Evolutionary conservation across 164 flowering plant species (phyloP).

Genomic region (Annona cherimola): DNA sequence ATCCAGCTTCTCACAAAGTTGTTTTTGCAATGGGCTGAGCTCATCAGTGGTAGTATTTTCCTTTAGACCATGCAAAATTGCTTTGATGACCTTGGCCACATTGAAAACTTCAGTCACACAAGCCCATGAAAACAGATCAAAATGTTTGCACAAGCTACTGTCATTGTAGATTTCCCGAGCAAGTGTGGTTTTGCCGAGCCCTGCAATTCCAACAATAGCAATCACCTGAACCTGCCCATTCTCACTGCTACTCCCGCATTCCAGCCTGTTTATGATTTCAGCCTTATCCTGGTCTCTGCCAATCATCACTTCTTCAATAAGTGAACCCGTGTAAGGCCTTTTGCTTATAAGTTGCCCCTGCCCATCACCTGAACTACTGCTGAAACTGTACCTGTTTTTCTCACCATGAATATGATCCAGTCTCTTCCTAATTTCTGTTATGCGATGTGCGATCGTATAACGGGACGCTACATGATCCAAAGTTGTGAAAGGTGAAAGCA

Average conservation of each 20-base stretch:
- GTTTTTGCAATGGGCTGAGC: background rate
- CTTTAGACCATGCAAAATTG: background rate
- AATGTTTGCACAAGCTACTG: background rate
- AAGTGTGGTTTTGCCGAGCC: slow-evolving; percentile 17
- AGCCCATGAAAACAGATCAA: slow-evolving; percentile 2
- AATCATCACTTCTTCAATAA: background rate
- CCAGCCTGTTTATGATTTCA: background rate
- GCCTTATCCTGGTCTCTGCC: slow-evolving; percentile 3
- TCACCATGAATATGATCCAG: background rate
- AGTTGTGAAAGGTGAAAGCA: background rate
- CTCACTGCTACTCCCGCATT: background rate
- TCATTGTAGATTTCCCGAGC: slow-evolving; percentile 9
- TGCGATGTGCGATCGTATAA: background rate
- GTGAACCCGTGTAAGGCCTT: too few relatives aligned
- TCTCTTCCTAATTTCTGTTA: background rate
- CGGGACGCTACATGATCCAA: background rate
- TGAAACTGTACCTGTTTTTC: background rate
- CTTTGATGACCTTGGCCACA: background rate
- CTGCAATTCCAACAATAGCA: slow-evolving; percentile 12
- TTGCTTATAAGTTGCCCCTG: too few relatives aligned
- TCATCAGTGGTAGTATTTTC: background rate
- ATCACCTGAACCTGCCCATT: background rate
- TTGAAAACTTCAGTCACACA: slow-evolving; percentile 5
- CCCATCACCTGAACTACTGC: background rate
- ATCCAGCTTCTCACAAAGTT: background rate